Evolutionary conservation across 768 basidiomycete species (phyloP), one percentile per base, ranked within the genome.

Genomic region (Cystofilobasidium macerans): DNA sequence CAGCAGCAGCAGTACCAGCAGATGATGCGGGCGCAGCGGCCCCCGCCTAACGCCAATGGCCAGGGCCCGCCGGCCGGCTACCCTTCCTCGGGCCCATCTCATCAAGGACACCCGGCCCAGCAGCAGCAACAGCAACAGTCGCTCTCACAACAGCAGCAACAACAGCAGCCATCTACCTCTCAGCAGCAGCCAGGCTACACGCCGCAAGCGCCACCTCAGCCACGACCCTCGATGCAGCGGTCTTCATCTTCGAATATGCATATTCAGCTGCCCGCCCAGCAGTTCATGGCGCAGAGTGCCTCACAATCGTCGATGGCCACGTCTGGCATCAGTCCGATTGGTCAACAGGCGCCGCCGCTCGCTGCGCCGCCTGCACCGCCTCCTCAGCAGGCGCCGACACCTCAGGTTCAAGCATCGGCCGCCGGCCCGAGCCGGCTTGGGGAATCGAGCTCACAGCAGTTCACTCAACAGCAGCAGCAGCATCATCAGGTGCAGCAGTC

Each of bases 111-210:
- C n/a, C n/a, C 45, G 4, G 22, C 45, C 2, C 45, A 47, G 45
- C 45, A 47, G 45, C 45, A 47, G n/a, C 45, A 47, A n/a, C 45
- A 47, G 22, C 45, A 22, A n/a, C 48, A n/a, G n/a, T n/a, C n/a
- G n/a, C n/a, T n/a, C n/a, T n/a, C n/a, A n/a, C n/a, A n/a, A n/a
- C 45, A 47, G 45, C 45, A 47, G 45, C 45, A 47, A 16, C 45
- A 47, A n/a, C 45, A 47, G 22, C 45, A 22, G 45, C 48, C n/a
- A n/a, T n/a, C n/a, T n/a, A n/a, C n/a, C n/a, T n/a, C n/a, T n/a
- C n/a, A 53, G 26, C 48, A 53, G 48, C 24, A 24, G 14, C 48
- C 26, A 18, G 9, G 11, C 5, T 26, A 53, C 47, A 48, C 47
- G 47, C 6, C 48, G 9, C 18, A 53, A 32, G 9, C 28, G 51